Percentiles rank a stretch among this genome's conserved stretches.
Evolutionary conservation across 1,139 yeast genomes (phyloP).

Genomic region (Suhomyces choctaworum): DNA sequence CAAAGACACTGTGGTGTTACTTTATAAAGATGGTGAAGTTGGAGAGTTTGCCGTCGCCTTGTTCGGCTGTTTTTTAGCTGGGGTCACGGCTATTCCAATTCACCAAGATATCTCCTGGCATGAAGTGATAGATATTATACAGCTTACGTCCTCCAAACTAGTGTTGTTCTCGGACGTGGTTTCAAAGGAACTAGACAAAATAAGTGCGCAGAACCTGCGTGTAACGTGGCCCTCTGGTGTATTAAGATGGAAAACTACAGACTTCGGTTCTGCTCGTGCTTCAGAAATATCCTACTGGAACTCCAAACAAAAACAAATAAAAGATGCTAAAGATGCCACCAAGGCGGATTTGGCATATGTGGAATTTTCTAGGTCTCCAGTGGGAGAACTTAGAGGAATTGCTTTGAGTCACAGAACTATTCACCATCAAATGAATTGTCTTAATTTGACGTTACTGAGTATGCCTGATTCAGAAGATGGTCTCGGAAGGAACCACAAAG

Average conservation of each 20-base stretch:
- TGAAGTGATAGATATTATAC: conserved; percentile 72
- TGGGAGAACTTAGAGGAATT: conserved; percentile 91
- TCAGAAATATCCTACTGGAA: conserved; percentile 38
- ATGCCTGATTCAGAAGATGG: conserved; percentile 52
- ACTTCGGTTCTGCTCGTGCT: conserved; percentile 68
- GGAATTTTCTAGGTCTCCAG: conserved; percentile 86
- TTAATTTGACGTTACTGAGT: conserved; percentile 68
- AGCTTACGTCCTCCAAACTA: conserved; percentile 72
- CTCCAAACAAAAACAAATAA: conserved; percentile 42
- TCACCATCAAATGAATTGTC: conserved; percentile 80
- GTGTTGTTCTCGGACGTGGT: conserved; percentile 81
- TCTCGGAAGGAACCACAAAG: conserved; percentile 34
- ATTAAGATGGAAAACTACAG: conserved; percentile 84
- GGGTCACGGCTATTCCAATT: conserved; percentile 92
- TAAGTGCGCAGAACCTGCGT: conserved; percentile 38
- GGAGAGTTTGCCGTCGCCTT: conserved; percentile 84
- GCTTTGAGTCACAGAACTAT: conserved; percentile 88
- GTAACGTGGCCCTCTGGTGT: conserved; percentile 46
- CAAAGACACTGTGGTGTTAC: conserved; percentile 79
- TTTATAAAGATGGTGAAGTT: conserved; percentile 83
- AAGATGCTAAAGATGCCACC: conserved; percentile 8
- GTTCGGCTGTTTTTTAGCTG: conserved; percentile 90
- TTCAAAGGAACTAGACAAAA: conserved; percentile 65
- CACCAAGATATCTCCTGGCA: conserved; percentile 67
- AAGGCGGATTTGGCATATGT: conserved; percentile 78